Conservation (phyloP, 2,329 filamentous ascomycete species). For the Mollisia scopiformis region DNA sequence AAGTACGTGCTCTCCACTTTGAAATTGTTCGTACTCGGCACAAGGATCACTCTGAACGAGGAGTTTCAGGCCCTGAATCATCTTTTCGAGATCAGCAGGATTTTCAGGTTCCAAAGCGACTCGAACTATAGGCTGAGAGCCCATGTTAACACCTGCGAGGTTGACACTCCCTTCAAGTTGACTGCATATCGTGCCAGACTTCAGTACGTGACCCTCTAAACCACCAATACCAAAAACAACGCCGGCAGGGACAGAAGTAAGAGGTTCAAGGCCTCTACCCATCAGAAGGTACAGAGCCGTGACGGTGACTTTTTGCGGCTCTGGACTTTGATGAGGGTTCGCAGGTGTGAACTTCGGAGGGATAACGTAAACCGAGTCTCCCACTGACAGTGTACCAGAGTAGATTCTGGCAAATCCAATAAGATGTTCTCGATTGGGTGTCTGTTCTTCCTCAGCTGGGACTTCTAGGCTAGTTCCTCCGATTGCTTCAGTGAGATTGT, state of each 20-base stretch:
- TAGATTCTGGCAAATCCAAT: conserved; percentile 95
- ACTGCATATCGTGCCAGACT: conserved; percentile 92
- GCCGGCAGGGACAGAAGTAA: conserved; percentile 85
- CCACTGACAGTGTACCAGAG: conserved; percentile 86
- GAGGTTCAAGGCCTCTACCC: conserved; percentile 83
- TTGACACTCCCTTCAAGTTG: conserved; percentile 86
- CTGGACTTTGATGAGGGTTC: conserved; percentile 69
- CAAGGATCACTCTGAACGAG: conserved; percentile 95
- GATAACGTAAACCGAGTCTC: conserved; percentile 88
- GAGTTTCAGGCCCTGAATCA: conserved; percentile 85
- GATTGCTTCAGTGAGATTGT: conserved; percentile 58
- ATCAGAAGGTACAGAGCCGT: conserved; percentile 93
- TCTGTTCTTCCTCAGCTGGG: conserved; percentile 53
- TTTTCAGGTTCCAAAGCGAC: conserved; percentile 94
- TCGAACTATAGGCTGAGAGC: conserved; percentile 88
- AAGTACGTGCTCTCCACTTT: conserved; percentile 92
- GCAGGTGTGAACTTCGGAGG: conserved; percentile 91
- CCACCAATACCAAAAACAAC: conserved; percentile 95
- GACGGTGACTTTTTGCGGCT: conserved; percentile 81
- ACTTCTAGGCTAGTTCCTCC: conserved; percentile 60
- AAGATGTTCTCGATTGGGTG: conserved; percentile 79
- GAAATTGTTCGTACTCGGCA: conserved; percentile 91
- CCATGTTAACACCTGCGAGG: conserved; percentile 80
- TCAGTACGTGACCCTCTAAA: conserved; percentile 90
- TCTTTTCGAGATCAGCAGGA: conserved; percentile 88